Percentiles rank a stretch among this genome's conserved stretches.
phyloP scores from a whole-genome alignment of 2,329 filamentous ascomycete genomes.

The Talaromyces sp. region DNA sequence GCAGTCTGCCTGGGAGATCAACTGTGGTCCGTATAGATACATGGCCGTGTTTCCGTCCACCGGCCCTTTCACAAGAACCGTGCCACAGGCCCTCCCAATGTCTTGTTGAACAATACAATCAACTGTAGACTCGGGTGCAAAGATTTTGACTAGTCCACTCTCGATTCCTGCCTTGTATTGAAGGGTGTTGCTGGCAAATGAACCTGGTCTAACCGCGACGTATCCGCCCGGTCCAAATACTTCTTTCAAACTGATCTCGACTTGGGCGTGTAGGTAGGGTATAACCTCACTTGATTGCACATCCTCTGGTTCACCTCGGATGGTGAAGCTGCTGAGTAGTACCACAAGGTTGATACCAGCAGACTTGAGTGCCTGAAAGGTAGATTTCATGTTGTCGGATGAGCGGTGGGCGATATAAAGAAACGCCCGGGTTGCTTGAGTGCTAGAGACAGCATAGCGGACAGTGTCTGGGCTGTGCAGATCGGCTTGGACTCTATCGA shows the following conservation, averaged over 20 bases:
- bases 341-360: conserved; percentile 47
- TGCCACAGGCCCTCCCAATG: not conserved
- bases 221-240: not conserved
- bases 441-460: not conserved
- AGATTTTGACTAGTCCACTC: not conserved
- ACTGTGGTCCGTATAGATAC: conserved; percentile 37
- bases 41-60: conserved; percentile 26
- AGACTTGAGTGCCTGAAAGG: conserved; percentile 43
- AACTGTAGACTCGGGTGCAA: not conserved
- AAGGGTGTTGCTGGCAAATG: not conserved
- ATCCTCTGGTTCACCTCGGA: not conserved
- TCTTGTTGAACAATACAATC: not conserved
- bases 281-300: not conserved
- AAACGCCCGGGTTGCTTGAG: conserved; percentile 37
- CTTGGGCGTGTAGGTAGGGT: not conserved
- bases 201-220: not conserved
- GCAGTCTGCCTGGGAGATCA: conserved; percentile 30
- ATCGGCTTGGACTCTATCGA: not conserved
- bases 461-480: not conserved
- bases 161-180: not conserved
- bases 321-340: conserved; percentile 38
- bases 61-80: not conserved
- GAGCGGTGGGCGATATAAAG: conserved; percentile 41
- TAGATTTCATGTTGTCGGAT: conserved; percentile 40
- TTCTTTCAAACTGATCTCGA: not conserved